Base-by-base conservation (phyloP, 352 stramenopile genomes). In the Pythium pectinolyticum region DNA sequence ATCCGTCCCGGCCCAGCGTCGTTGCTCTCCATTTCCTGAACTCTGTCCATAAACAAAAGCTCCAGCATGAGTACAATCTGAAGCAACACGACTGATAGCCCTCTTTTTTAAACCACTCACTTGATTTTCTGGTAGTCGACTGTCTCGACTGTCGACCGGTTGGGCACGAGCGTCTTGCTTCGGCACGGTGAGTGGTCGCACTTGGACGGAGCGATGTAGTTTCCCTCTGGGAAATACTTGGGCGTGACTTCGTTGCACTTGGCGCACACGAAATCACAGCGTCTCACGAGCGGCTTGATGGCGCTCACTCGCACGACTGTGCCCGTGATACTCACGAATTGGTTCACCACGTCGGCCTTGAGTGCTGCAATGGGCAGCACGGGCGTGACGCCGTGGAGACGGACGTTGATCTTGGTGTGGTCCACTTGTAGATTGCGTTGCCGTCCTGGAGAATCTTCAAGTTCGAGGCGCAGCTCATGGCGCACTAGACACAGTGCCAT, bases 11-110 rank as follows among this genome's bases (percentile, higher is more conserved):
- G 61, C n/a, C 78, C 73, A 0, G 90, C 68, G 45, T 74, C 69
- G 48, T 95, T 87, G 47, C 89, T 86, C 51, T 96, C 86, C 28
- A 98, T 89, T 67, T 97, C 88, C 63, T 92, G 52, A 62, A 87
- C 65, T 84, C 84, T 67, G 67, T 30, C 11, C 41, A 63, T 37
- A 37, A 37, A 14, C 7, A 37, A 37, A 14, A 37, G 7, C 28
- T 19, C 7, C 17, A 22, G 6, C 31, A 46, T 45, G 19, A 46
- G 39, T 28, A 19, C 31, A 35, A 12, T 31, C n/a, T 39, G 5
- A 11, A n/a, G 15, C 11, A 19, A 37, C 28, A 35, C 20, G 24
- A 22, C n/a, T n/a, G n/a, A n/a, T n/a, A n/a, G n/a, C 19, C 4
- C 25, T 20, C 52, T 19, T 17, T 8, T 49, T 31, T 30, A 15